phyloP scores from a whole-genome alignment of 306 rosid species.

The Cicer chorassanicum region DNA sequence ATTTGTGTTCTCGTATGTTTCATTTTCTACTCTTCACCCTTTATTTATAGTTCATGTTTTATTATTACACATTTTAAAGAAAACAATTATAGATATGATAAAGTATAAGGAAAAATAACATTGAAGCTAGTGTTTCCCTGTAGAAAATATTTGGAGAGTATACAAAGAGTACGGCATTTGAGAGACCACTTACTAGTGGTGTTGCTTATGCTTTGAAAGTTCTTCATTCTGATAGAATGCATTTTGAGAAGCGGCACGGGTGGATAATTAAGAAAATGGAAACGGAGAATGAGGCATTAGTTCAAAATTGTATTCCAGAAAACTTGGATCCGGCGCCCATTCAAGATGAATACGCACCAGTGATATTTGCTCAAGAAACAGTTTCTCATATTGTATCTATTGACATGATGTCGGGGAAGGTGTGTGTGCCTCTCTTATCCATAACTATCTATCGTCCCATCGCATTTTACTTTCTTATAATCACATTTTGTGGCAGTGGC shows the following conservation, averaged over 20 bases:
- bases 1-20: conserved; percentile 3
- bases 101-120: conserved; percentile 32
- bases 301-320: conserved; percentile 92
- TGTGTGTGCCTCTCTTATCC: conserved; percentile 55
- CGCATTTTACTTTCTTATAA: conserved; percentile 3
- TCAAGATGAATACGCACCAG: conserved; percentile 98
- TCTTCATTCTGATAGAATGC: conserved; percentile 73
- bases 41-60: conserved; percentile 14
- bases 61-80: conserved; percentile 8
- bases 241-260: conserved; percentile 81
- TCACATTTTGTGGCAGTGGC: conserved; percentile 5
- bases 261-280: conserved; percentile 96
- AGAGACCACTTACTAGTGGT: conserved; percentile 96
- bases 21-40: conserved; percentile 14
- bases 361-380: conserved; percentile 96
- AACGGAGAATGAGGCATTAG: conserved; percentile 83
- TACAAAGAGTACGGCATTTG: conserved; percentile 89
- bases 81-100: not conserved
- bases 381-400: conserved; percentile 98
- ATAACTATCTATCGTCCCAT: conserved; percentile 2
- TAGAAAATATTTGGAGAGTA: conserved; percentile 91
- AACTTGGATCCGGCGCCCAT: conserved; percentile 88
- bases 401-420: conserved; percentile 99
- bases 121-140: conserved; percentile 39
- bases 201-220: conserved; percentile 97